Evolutionary conservation across 768 basidiomycete genomes (phyloP), one percentile per base, ranked within the genome.

Genomic region (Russula vinacea): DNA sequence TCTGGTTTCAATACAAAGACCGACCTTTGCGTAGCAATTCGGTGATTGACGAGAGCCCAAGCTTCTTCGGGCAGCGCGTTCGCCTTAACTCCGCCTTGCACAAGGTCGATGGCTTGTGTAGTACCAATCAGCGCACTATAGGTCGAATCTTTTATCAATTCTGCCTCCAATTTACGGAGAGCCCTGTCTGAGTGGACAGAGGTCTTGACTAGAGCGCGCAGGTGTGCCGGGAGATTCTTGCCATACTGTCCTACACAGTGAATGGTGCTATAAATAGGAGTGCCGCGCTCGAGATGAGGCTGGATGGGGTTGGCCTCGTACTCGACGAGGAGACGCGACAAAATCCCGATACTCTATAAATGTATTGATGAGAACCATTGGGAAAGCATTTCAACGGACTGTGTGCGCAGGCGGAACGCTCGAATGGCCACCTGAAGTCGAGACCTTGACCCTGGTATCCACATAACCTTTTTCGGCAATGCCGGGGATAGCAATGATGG

Each of bases 361-460:
- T 14, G 24, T 1, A 42, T 63, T 16, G 19, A 50, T 44, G 33
- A 22, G 6, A 35, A 39, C 7, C 26, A n/a, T 40, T 17, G 35
- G 24, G n/a, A 9, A 35, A 3, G 19, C 2, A 50, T 22, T 10
- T 32, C 24, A 2, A 67, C 79, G 68, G 71, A 84, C 89, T 2
- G 93, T 96, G 68, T 97, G 92, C 2, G 75, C 70, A 17, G 90
- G 91, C 17, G 94, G 94, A 16, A 93, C 76, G 69, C 88, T 90
- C 0, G 92, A 94, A 74, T 95, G 94, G 0, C 94, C 94, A 6
- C 94, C 93, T 0, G 85, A 78, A 0, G 87, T 78, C 16, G 80
- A 75, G 9, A 94, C 84, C 61, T 85, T 81, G n/a, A 93, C 77
- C 42, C 74, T 76, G 19, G 86, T 80, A 70, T 90, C 79, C 10